Evolutionary conservation across 2,329 filamentous ascomycete species (phyloP).

Genomic region (Ophiostoma perfectum): DNA sequence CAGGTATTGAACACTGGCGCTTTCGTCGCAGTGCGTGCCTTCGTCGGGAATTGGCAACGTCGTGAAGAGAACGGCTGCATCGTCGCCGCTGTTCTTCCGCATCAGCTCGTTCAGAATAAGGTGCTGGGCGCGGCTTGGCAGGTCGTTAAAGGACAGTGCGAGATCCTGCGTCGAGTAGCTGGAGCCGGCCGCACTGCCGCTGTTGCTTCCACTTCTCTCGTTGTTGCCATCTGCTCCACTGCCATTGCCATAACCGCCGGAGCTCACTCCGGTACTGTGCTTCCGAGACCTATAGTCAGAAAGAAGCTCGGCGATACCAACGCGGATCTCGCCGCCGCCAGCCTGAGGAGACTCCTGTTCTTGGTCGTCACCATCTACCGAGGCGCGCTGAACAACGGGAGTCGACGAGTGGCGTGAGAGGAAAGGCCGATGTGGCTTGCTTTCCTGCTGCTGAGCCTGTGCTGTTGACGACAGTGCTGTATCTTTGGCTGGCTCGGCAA

Average conservation of each 20-base stretch:
- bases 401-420: slow-evolving; percentile 21
- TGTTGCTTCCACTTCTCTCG: slow-evolving; percentile 1
- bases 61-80: slow-evolving; percentile 69
- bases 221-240: background rate
- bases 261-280: slow-evolving; percentile 3
- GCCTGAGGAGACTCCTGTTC: background rate
- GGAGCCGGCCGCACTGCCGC: slow-evolving; percentile 17
- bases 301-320: slow-evolving; percentile 43
- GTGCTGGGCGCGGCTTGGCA: slow-evolving; percentile 79
- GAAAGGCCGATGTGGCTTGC: slow-evolving; percentile 32
- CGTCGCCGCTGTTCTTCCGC: slow-evolving; percentile 58
- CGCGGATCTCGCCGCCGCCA: slow-evolving; percentile 33
- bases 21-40: slow-evolving; percentile 66
- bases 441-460: slow-evolving; percentile 35
- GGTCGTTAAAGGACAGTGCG: slow-evolving; percentile 76
- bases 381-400: slow-evolving; percentile 16
- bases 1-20: slow-evolving; percentile 67
- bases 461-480: background rate
- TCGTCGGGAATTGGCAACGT: slow-evolving; percentile 77
- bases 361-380: background rate
- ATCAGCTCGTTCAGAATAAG: slow-evolving; percentile 83
- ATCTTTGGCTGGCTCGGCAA: slow-evolving; percentile 42
- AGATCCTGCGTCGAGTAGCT: slow-evolving; percentile 34
- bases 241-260: background rate
- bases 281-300: slow-evolving; percentile 34